phyloP scores from a whole-genome alignment of 1,284 basidiomycete species.

The Athelia sp. region DNA sequence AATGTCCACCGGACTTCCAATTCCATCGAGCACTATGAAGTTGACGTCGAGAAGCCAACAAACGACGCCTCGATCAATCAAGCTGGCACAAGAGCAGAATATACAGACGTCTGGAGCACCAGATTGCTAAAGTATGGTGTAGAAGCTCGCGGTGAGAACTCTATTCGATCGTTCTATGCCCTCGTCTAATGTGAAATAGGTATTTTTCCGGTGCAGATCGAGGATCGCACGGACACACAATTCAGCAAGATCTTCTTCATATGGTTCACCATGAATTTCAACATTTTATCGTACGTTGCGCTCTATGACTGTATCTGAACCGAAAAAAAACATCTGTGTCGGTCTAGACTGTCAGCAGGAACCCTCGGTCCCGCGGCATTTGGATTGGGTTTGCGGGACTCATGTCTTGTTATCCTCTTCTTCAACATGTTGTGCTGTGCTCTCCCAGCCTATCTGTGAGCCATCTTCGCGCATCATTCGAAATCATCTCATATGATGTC shows the following conservation, averaged over 20 bases:
- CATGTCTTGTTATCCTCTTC: constrained; percentile 72
- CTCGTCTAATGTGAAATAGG: constrained; percentile 26
- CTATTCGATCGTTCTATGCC: not conserved
- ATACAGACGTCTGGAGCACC: constrained; percentile 2
- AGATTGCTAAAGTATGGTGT: constrained; percentile 14
- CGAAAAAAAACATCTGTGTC: not conserved
- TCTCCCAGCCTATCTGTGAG: constrained; percentile 59
- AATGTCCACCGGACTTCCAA: too few species aligned
- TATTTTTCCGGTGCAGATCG: constrained; percentile 42
- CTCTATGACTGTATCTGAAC: not conserved
- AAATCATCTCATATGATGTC: not conserved
- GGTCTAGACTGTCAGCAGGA: constrained; percentile 56
- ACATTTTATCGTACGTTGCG: constrained; percentile 61
- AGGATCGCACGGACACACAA: constrained; percentile 55
- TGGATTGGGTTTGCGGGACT: constrained; percentile 64
- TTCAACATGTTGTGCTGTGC: constrained; percentile 60
- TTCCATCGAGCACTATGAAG: too few species aligned
- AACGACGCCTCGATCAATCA: constrained; percentile 3
- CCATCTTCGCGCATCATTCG: constrained; percentile 7
- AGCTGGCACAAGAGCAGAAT: constrained; percentile 13
- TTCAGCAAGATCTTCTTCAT: constrained; percentile 73
- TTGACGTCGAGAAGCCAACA: too few species aligned
- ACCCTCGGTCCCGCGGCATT: constrained; percentile 67
- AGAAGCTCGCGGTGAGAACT: constrained; percentile 15
- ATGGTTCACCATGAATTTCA: constrained; percentile 70